Evolutionary conservation across 306 rosid genomes (phyloP).

Genomic region (Fragaria iinumae): DNA sequence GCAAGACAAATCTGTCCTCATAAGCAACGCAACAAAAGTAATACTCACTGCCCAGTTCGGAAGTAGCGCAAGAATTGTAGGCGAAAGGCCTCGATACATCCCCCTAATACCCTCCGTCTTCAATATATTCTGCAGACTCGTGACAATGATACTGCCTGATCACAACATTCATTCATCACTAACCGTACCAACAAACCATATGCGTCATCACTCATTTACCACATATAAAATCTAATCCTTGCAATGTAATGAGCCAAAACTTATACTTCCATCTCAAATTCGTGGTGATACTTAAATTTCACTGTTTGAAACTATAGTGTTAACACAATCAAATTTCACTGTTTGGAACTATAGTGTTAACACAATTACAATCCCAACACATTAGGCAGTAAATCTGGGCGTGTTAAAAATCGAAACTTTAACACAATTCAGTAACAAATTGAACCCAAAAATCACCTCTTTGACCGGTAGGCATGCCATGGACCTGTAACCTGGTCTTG

Average conservation of each 20-base stretch:
- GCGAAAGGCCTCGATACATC: conserved; percentile 94
- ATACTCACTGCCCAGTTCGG: conserved; percentile 98
- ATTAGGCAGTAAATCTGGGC: not conserved
- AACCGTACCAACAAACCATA: not conserved
- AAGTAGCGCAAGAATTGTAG: conserved; percentile 88
- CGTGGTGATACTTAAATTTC: not conserved
- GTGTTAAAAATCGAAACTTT: not conserved
- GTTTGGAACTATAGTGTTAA: not conserved
- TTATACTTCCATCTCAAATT: not conserved
- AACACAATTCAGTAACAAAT: not conserved
- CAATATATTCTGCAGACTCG: conserved; percentile 66
- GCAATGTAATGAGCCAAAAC: not conserved
- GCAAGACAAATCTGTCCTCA: not conserved
- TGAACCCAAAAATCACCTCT: conserved; percentile 44
- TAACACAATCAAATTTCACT: not conserved
- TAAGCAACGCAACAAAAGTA: conserved; percentile 7
- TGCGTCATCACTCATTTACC: not conserved
- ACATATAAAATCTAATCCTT: not conserved
- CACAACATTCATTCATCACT: conserved; percentile 6
- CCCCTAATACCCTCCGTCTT: conserved; percentile 85
- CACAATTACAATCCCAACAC: not conserved
- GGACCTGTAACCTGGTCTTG: conserved; percentile 96
- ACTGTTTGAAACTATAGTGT: not conserved
- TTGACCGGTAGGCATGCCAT: conserved; percentile 74
- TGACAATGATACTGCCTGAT: conserved; percentile 75